Evolutionary conservation across 2,329 filamentous ascomycete genomes (phyloP).

Genomic region (Aspergillus aculeatinus): DNA sequence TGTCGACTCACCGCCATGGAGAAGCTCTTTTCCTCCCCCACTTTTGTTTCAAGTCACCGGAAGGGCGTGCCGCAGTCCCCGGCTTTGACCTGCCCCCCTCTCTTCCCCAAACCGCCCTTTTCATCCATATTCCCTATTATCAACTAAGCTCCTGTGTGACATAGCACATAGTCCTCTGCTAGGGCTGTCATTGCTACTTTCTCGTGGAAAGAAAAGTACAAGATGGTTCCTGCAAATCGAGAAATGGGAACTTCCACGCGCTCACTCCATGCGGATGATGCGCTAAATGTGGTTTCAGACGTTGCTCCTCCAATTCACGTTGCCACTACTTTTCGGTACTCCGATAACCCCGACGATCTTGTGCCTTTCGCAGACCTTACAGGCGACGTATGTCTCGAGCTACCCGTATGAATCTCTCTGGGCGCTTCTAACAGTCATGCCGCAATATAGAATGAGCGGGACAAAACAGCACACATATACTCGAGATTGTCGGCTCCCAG

Average conservation of each 20-base stretch:
- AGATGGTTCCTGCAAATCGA: slow-evolving; percentile 27
- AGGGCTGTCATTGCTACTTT: slow-evolving; percentile 12
- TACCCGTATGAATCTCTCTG: not conserved
- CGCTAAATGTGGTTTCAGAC: slow-evolving; percentile 69
- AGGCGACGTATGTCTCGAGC: slow-evolving; percentile 51
- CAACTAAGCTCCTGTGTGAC: not conserved
- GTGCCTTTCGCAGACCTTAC: slow-evolving; percentile 46
- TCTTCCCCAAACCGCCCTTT: slow-evolving; percentile 12
- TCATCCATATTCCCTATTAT: slow-evolving; percentile 14
- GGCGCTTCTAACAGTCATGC: not conserved
- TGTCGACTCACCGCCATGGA: not conserved
- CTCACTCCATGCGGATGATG: slow-evolving; percentile 80
- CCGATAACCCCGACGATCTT: slow-evolving; percentile 66
- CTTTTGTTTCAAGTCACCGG: not conserved
- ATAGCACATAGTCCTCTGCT: not conserved
- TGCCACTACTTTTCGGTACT: slow-evolving; percentile 87
- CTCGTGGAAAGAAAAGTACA: not conserved
- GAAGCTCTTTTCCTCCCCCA: not conserved
- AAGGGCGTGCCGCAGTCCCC: not conserved
- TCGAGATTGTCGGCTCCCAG: slow-evolving; percentile 78
- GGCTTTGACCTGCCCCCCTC: slow-evolving; percentile 1
- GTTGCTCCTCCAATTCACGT: slow-evolving; percentile 88
- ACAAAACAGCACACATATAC: slow-evolving; percentile 66
- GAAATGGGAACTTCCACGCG: slow-evolving; percentile 59
- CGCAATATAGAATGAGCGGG: slow-evolving; percentile 21